phyloP scores from a whole-genome alignment of 331 rosid species.

The Erythrophleum ivorense region DNA sequence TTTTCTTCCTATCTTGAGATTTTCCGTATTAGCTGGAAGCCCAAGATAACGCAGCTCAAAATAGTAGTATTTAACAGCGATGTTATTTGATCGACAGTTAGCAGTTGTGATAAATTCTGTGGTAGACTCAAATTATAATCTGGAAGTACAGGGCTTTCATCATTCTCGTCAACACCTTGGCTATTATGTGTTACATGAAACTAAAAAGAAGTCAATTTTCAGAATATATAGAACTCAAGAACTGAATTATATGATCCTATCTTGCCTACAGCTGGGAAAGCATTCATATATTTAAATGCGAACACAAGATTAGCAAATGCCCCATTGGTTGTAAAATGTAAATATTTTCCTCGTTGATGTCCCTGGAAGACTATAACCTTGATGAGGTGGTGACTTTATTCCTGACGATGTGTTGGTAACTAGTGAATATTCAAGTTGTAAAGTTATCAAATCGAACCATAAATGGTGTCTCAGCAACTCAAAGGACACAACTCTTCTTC shows the following conservation, averaged over 20 bases:
- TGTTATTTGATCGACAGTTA: no score
- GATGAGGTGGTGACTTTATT: background rate
- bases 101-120: background rate
- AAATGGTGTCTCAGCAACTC: background rate
- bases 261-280: background rate
- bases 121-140: background rate
- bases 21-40: background rate
- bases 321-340: background rate
- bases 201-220: background rate
- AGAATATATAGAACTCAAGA: background rate
- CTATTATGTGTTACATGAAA: background rate
- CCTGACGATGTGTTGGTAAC: background rate
- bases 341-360: background rate
- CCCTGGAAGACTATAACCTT: background rate
- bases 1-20: background rate
- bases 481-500: slow-evolving; percentile 19
- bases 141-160: background rate
- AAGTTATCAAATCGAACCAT: background rate
- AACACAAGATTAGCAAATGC: background rate
- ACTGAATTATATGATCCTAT: background rate
- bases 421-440: background rate
- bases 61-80: no score
- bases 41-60: background rate
- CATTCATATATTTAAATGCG: background rate
- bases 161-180: background rate